Evolutionary conservation across 306 rosid species (phyloP).

Genomic region (Citrullus mucosospermus): DNA sequence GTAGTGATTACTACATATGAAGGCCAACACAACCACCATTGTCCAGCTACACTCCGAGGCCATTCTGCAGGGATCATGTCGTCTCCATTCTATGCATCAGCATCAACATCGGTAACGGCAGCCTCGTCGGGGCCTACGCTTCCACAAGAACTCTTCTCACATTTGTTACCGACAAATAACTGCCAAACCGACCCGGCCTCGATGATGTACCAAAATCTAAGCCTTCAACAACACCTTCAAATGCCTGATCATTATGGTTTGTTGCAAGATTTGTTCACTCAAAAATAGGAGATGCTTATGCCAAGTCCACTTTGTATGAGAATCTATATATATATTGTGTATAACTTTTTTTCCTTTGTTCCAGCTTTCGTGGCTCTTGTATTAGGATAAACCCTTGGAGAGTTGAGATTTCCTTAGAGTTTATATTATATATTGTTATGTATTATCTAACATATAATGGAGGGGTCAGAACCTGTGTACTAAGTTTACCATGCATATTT

Average conservation of each 20-base stretch:
- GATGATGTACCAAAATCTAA: constrained; percentile 29
- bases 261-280: constrained; percentile 52
- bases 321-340: neutral
- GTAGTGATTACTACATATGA: constrained; percentile 80
- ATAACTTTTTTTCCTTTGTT: neutral
- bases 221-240: constrained; percentile 23
- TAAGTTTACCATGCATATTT: neutral
- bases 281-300: constrained; percentile 32
- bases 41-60: constrained; percentile 68
- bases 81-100: constrained; percentile 26
- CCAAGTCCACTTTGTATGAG: neutral
- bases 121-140: constrained; percentile 14
- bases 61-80: constrained; percentile 42
- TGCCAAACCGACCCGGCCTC: constrained; percentile 23
- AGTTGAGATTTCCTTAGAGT: neutral
- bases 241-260: constrained; percentile 37
- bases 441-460: neutral
- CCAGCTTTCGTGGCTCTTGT: neutral
- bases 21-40: constrained; percentile 81
- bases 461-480: neutral
- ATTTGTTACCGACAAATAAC: constrained; percentile 37
- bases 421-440: neutral
- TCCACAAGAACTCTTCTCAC: constrained; percentile 51
- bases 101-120: constrained; percentile 12
- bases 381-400: neutral